Conservation (phyloP, 441 rosid species). For the Corymbia calophylla region DNA sequence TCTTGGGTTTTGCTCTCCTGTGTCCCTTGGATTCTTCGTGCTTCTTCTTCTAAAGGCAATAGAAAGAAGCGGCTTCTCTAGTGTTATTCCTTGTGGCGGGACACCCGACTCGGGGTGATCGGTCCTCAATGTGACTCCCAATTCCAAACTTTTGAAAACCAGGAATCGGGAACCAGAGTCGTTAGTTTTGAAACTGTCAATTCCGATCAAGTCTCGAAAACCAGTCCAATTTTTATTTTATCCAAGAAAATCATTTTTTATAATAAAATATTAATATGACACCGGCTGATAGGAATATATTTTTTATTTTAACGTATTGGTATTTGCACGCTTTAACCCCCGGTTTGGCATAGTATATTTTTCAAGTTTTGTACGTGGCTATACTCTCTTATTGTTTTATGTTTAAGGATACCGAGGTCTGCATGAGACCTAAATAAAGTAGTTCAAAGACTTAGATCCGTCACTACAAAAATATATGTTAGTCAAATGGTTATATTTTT, state of each 20-base stretch:
- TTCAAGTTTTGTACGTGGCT: too few relatives aligned
- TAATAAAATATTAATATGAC: neutral
- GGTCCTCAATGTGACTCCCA: accelerated
- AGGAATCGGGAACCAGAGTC: neutral
- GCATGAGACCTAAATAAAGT: too few relatives aligned
- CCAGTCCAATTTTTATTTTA: neutral
- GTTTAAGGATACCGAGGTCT: too few relatives aligned
- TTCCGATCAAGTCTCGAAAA: accelerated
- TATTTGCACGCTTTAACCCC: too few relatives aligned
- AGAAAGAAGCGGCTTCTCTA: neutral
- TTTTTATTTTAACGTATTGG: too few relatives aligned
- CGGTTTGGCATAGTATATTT: too few relatives aligned
- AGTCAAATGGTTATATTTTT: too few relatives aligned
- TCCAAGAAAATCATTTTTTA: neutral
- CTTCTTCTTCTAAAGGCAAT: neutral
- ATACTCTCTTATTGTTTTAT: too few relatives aligned
- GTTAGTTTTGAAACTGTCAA: neutral
- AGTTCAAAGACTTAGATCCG: too few relatives aligned
- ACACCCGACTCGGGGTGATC: too few relatives aligned
- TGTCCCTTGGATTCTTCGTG: neutral
- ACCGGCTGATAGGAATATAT: too few relatives aligned
- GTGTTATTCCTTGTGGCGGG: neutral
- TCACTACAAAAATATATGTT: too few relatives aligned
- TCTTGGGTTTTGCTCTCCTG: neutral
- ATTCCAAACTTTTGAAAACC: neutral